Base-by-base conservation (phyloP, 139 green algal species). In the Bryopsis sp. region DNA sequence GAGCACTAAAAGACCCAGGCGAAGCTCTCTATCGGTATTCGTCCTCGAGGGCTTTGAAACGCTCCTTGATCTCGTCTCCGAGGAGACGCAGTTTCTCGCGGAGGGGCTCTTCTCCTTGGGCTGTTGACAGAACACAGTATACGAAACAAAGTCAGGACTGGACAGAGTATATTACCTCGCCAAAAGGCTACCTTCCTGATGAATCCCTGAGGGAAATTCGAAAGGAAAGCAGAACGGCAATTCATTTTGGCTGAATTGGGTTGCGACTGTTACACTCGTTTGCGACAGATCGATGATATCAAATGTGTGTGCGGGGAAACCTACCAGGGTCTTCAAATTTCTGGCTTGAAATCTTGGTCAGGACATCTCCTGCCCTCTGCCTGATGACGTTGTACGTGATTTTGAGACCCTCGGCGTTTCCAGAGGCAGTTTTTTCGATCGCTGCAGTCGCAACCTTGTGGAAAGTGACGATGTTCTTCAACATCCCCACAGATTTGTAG, bases 341-440 rank as follows among this genome's bases (percentile, higher is more conserved):
- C 73, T 97, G 90, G 22, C 74, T 76, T 35, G 85, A 93, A 43
- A 97, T 74, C 81, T 94, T 95, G 89, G 96, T 95, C 47, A 97
- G 72, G 24, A 96, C 71, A 76, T 97, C 93, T n/a, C 78, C 73
- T 74, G 98, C 73, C 47, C 92, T 82, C 58, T 87, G 70, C 84
- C 95, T 97, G 80, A 99, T 96, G 54, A 97, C 73, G 79, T 97
- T 96, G 81, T 87, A 90, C 0, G 92, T 98, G 72, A 99, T 88
- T 70, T 90, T 91, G 64, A 84, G 71, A 24, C 82, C 85, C 71
- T 94, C 90, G 32, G 72, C 75, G 61, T 86, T 85, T 65, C 85
- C 84, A n/a, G 74, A 67, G 1, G 79, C 81, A 2, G 89, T 95
- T 65, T 86, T 87, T 84, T 97, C 93, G 22, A 98, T 85, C 29